phyloP scores from a whole-genome alignment of 225 moss, liverwort and hornwort genomes.

The Physcomitrellopsis africana region DNA sequence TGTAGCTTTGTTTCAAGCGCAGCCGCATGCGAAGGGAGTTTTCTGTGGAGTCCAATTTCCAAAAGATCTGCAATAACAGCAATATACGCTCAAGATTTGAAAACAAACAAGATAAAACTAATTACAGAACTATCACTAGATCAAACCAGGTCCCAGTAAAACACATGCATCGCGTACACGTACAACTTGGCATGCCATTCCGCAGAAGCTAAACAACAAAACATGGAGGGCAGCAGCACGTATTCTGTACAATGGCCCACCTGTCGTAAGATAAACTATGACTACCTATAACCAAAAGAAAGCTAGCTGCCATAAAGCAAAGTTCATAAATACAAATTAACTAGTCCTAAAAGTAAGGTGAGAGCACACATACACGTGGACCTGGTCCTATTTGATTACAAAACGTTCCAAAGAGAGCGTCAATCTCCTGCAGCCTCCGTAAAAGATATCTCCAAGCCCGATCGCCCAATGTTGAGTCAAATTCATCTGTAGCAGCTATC shows the following conservation, averaged over 20 bases:
- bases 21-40: conserved; percentile 89
- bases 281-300: not conserved
- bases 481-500: conserved; percentile 86
- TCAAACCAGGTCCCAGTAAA: conserved; percentile 11
- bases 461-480: conserved; percentile 76
- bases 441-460: conserved; percentile 84
- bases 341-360: not conserved
- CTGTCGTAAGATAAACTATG: not conserved
- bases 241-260: not conserved
- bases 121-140: not conserved
- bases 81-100: not conserved
- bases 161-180: not conserved
- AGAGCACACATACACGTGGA: conserved; percentile 55
- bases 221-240: not conserved
- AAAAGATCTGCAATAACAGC: conserved; percentile 62
- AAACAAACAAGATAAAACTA: not conserved
- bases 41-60: conserved; percentile 80
- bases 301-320: not conserved
- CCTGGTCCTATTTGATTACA: conserved; percentile 65
- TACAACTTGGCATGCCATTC: not conserved
- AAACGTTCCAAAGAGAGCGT: conserved; percentile 69
- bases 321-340: not conserved
- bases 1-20: conserved; percentile 86
- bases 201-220: conserved; percentile 1
- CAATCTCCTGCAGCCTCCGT: conserved; percentile 80